These are phyloP conservation scores for Chalciporus piperatus DNA, from an alignment of 768 basidiomycete species.

Conservation along the genomic window DNA sequence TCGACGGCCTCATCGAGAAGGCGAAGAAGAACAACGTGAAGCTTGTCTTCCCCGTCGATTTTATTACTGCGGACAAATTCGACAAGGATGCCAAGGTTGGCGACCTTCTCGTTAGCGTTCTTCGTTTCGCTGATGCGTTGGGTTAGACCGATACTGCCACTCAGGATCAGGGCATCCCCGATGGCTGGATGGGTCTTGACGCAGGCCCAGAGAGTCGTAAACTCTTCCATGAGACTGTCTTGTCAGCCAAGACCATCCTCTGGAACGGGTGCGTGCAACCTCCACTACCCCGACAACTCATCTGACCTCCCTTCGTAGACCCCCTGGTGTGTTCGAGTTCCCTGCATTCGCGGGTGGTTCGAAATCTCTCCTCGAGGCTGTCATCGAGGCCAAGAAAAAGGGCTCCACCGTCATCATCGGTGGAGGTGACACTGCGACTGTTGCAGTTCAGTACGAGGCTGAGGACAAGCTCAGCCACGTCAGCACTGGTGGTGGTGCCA, in stretches of 20 bases:
- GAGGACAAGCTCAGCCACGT: slow-evolving; percentile 95
- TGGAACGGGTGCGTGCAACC: slow-evolving; percentile 80
- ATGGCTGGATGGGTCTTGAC: slow-evolving; percentile 95
- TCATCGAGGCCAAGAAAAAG: slow-evolving; percentile 79
- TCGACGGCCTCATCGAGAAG: slow-evolving; percentile 79
- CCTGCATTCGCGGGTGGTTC: slow-evolving; percentile 87
- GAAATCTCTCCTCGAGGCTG: slow-evolving; percentile 76
- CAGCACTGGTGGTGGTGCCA: slow-evolving; percentile 92
- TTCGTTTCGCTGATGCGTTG: slow-evolving; percentile 5
- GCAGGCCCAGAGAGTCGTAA: slow-evolving; percentile 81
- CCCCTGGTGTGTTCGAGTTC: slow-evolving; percentile 98
- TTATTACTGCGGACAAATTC: slow-evolving; percentile 92
- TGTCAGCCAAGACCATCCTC: slow-evolving; percentile 90
- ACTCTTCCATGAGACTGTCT: slow-evolving; percentile 75
- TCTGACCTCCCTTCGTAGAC: slow-evolving; percentile 46
- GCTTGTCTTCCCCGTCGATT: slow-evolving; percentile 94
- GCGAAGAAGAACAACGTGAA: slow-evolving; percentile 90
- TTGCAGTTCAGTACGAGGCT: slow-evolving; percentile 80
- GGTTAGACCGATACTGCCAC: slow-evolving; percentile 69
- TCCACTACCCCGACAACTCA: neutral
- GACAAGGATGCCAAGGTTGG: slow-evolving; percentile 83
- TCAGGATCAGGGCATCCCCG: slow-evolving; percentile 84
- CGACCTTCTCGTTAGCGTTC: neutral
- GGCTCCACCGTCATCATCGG: slow-evolving; percentile 95
- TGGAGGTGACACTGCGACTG: slow-evolving; percentile 94